A percentile compares a stretch with the other conserved stretches of the same genome.
Conservation (phyloP, 73 alveolate species). For the Paramecium octaurelia region DNA sequence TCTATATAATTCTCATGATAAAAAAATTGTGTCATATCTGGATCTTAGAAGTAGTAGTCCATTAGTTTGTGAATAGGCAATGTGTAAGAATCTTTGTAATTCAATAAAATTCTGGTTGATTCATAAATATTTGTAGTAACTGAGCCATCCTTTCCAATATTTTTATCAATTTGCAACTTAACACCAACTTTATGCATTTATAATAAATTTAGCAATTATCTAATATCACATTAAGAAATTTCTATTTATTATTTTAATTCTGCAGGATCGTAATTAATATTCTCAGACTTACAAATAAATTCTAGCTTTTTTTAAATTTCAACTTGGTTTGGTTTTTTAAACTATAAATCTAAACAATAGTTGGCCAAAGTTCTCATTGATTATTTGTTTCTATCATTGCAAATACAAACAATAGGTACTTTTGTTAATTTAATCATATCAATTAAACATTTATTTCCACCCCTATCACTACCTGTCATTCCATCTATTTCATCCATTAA, state of each 20-base stretch:
- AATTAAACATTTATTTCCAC: conserved; percentile 94
- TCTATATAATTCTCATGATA: conserved; percentile 92
- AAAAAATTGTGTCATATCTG: conserved; percentile 93
- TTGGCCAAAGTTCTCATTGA: conserved; percentile 83
- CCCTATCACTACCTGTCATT: conserved; percentile 97
- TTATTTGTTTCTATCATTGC: conserved; percentile 90
- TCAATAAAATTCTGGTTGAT: conserved; percentile 89
- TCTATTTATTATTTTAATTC: conserved; percentile 84
- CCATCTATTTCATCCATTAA: conserved; percentile 99
- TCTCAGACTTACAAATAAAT: conserved; percentile 85
- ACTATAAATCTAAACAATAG: conserved; percentile 94
- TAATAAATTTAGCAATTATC: conserved; percentile 85
- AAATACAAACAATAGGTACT: conserved; percentile 96
- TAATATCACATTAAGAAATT: conserved; percentile 87
- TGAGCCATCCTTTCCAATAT: conserved; percentile 80
- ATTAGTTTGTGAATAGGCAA: conserved; percentile 74
- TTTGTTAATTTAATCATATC: conserved; percentile 91
- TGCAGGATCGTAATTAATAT: conserved; percentile 69
- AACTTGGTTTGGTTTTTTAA: conserved; percentile 85
- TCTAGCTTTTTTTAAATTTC: conserved; percentile 75
- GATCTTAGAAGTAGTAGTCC: conserved; percentile 93
- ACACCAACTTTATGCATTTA: conserved; percentile 82
- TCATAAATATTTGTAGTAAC: conserved; percentile 91
- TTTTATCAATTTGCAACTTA: conserved; percentile 60
- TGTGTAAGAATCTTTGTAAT: conserved; percentile 67